Conservation (phyloP, 2,329 filamentous ascomycete species). For the Pestalotiopsis fici region DNA sequence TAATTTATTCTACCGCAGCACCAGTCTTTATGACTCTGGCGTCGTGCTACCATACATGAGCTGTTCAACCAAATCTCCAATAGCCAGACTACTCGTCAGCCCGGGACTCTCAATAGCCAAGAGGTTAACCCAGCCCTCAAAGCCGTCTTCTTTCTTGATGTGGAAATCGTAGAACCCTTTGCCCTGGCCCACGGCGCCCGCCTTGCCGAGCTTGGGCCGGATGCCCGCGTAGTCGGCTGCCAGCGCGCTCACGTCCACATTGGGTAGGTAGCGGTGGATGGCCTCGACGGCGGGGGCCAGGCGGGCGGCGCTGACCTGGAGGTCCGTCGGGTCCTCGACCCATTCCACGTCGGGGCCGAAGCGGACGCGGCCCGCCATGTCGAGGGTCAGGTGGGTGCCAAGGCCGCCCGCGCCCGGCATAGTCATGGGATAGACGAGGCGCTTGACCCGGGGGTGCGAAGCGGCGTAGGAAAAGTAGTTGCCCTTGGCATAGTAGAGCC, state of each 20-base stretch:
- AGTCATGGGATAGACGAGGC: conserved; percentile 86
- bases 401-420: conserved; percentile 80
- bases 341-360: conserved; percentile 97
- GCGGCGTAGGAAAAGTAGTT: conserved; percentile 87
- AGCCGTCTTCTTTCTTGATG: conserved; percentile 75
- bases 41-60: conserved; percentile 43
- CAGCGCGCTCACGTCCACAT: conserved; percentile 66
- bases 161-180: conserved; percentile 83
- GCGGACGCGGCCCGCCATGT: conserved; percentile 79
- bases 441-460: conserved; percentile 62
- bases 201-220: conserved; percentile 74
- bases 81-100: conserved; percentile 82
- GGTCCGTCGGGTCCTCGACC: conserved; percentile 71
- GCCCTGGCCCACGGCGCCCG: conserved; percentile 61
- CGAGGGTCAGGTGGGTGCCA: conserved; percentile 91
- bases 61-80: conserved; percentile 72
- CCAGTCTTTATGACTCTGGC: not conserved
- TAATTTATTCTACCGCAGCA: too few relatives aligned
- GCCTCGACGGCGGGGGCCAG: conserved; percentile 69
- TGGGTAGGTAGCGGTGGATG: conserved; percentile 79
- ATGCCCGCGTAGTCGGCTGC: conserved; percentile 89
- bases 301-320: conserved; percentile 66
- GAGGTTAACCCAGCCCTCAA: conserved; percentile 82
- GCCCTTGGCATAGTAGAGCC: conserved; percentile 85
- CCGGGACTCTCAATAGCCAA: conserved; percentile 93